A percentile compares a stretch with the other conserved stretches of the same genome.
Conservation (phyloP, 257 asterid genomes). For the Solanum pennellii region DNA sequence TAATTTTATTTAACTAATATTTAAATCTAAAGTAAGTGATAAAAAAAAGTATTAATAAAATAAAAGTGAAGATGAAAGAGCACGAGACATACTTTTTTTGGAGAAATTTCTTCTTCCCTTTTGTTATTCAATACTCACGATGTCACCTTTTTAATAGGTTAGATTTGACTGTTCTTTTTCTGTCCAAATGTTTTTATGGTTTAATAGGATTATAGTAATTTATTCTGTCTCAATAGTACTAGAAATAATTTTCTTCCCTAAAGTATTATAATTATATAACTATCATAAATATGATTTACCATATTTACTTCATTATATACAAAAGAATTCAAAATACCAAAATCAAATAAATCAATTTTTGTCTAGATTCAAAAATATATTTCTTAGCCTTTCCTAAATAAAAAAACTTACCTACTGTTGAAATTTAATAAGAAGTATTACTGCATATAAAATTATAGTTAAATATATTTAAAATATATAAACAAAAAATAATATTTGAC, state of each 20-base stretch:
- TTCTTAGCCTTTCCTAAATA: not conserved
- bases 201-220: not conserved
- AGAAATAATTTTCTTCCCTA: not conserved
- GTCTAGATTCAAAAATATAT: not conserved
- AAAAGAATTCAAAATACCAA: not conserved
- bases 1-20: not conserved
- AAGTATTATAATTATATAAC: not conserved
- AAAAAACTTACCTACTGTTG: not conserved
- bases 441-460: not conserved
- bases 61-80: not conserved
- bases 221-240: not conserved
- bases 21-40: not conserved
- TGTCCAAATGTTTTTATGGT: not conserved
- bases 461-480: not conserved
- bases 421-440: not conserved
- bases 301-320: not conserved
- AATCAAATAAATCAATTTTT: not conserved
- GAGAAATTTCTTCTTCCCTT: not conserved
- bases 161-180: not conserved
- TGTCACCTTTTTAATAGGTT: too few species aligned
- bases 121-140: not conserved
- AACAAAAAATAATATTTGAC: not conserved
- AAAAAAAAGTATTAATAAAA: too few species aligned
- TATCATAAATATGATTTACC: not conserved
- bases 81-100: not conserved